Conservation (phyloP, 257 asterid genomes). For the Anisodus acutangulus region DNA sequence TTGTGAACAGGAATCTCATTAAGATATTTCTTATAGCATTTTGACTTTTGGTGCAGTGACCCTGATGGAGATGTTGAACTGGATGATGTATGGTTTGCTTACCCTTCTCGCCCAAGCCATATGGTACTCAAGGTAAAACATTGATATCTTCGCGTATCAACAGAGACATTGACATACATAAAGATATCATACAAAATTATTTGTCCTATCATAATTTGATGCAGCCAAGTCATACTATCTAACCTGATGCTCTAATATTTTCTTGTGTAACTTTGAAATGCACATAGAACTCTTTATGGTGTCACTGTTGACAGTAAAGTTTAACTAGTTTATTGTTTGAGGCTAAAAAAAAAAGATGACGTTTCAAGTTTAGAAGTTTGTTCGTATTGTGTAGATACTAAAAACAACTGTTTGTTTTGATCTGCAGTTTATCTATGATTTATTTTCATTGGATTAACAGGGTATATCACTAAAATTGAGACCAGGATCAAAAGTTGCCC, state of each 20-base stretch:
- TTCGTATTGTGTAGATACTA: not conserved
- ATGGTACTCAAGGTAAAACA: slow-evolving; percentile 75
- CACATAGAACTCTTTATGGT: not conserved
- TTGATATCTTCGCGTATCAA: slow-evolving; percentile 22
- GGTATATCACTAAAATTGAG: slow-evolving; percentile 63
- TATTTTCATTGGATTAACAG: slow-evolving; percentile 42
- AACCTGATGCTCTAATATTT: not conserved
- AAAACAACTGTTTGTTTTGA: not conserved
- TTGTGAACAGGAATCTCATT: not conserved
- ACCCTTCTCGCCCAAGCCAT: slow-evolving; percentile 80
- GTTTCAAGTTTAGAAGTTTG: not conserved
- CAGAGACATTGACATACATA: not conserved
- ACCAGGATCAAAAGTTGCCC: slow-evolving; percentile 80
- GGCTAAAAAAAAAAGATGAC: not conserved
- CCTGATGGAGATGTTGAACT: slow-evolving; percentile 73
- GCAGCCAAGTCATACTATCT: not conserved
- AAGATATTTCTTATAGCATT: not conserved
- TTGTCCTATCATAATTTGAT: not conserved
- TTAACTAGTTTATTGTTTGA: not conserved
- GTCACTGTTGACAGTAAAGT: not conserved
- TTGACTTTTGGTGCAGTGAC: slow-evolving; percentile 47
- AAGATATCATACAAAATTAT: not conserved
- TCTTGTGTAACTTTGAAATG: not conserved
- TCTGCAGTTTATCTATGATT: not conserved
- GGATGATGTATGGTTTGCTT: slow-evolving; percentile 85